Percentiles rank a stretch among this genome's conserved stretches.
Evolutionary conservation across 768 basidiomycete genomes (phyloP).

Genomic region (Tylopilus subfusipes): DNA sequence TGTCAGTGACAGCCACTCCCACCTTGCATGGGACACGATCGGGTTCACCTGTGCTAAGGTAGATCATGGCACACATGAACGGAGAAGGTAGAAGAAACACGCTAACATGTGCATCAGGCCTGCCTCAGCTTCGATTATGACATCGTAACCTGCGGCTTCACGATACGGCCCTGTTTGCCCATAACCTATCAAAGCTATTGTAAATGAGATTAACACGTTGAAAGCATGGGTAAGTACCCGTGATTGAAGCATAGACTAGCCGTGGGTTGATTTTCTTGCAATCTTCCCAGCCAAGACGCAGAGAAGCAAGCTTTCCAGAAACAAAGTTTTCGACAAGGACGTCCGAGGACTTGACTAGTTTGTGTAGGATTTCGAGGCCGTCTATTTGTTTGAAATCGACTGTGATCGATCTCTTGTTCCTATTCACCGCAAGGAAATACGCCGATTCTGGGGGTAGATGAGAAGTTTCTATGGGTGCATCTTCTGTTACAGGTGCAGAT

Average conservation of each 20-base stretch:
- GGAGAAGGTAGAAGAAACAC: slow-evolving; percentile 8
- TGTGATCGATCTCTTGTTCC: slow-evolving; percentile 87
- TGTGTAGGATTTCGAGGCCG: slow-evolving; percentile 71
- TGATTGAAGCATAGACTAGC: slow-evolving; percentile 86
- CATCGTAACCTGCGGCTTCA: slow-evolving; percentile 83
- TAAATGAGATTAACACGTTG: neutral
- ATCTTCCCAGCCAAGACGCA: slow-evolving; percentile 86
- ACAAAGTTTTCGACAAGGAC: slow-evolving; percentile 89
- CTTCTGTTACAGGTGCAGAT: slow-evolving; percentile 46
- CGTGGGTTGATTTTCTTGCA: slow-evolving; percentile 72
- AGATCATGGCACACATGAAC: slow-evolving; percentile 10
- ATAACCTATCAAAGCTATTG: slow-evolving; percentile 46
- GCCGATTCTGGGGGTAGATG: slow-evolving; percentile 87
- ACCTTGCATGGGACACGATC: slow-evolving; percentile 87
- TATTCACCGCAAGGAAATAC: slow-evolving; percentile 85
- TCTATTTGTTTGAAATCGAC: slow-evolving; percentile 81
- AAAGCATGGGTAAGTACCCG: slow-evolving; percentile 47
- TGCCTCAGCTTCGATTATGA: slow-evolving; percentile 83
- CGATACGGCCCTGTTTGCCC: slow-evolving; percentile 90
- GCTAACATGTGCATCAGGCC: slow-evolving; percentile 91
- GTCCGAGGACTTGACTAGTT: slow-evolving; percentile 71
- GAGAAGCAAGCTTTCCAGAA: slow-evolving; percentile 76
- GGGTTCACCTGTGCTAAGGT: slow-evolving; percentile 76
- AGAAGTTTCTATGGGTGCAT: slow-evolving; percentile 48
- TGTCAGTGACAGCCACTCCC: slow-evolving; percentile 92